A percentile compares a stretch with the other conserved stretches of the same genome.
These are phyloP conservation scores for Corymbia calophylla DNA, from an alignment of 441 rosid genomes.

Conservation along the genomic window DNA sequence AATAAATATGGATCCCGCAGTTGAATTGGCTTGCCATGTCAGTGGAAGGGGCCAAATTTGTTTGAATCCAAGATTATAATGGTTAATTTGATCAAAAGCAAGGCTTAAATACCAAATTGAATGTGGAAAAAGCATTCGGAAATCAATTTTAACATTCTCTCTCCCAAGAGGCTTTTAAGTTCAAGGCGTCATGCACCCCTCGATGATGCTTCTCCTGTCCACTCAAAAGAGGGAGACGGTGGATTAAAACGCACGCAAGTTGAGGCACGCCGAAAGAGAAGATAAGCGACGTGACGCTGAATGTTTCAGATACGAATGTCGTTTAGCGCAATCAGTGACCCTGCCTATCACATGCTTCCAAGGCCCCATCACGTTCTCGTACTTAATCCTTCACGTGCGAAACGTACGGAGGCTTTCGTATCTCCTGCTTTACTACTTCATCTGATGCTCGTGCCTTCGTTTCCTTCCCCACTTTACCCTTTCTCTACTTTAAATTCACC, in stretches of 20 bases:
- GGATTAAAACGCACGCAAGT: not conserved
- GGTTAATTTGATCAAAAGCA: not conserved
- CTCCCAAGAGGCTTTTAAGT: not conserved
- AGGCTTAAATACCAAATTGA: not conserved
- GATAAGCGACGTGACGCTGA: not conserved
- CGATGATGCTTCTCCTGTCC: not conserved
- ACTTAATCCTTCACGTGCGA: not conserved
- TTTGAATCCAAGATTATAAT: not conserved
- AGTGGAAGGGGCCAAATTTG: not conserved
- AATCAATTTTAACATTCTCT: not conserved
- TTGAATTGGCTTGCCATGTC: not conserved
- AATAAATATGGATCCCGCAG: fast-evolving
- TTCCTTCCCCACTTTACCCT: not conserved
- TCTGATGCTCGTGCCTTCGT: not conserved
- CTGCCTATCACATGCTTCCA: not conserved
- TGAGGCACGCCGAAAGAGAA: not conserved
- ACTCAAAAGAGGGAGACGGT: not conserved
- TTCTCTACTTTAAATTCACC: not conserved
- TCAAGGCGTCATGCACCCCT: not conserved
- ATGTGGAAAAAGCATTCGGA: not conserved
- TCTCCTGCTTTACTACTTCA: not conserved
- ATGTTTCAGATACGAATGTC: not conserved
- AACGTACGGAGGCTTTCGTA: not conserved
- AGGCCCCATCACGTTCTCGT: not conserved
- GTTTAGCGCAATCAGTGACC: not conserved